Evolutionary conservation across 192 early-diverging fungal genomes (phyloP), one percentile per base, ranked within the genome.

Genomic region (Gigaspora rosea): DNA sequence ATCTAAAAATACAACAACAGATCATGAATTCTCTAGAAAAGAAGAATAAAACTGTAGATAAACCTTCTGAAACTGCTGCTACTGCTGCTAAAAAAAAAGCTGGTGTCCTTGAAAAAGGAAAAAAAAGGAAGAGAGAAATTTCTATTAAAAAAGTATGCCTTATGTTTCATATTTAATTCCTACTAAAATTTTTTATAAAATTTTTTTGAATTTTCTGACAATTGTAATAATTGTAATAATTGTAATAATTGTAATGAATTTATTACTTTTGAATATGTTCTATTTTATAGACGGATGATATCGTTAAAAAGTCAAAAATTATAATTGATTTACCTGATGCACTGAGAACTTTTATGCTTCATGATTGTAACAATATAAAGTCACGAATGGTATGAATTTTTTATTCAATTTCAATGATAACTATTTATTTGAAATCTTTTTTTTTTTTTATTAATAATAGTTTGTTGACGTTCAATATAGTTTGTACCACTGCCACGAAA

Each of bases 401-500:
- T 62, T 10, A 72, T 33, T 13, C 27, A 46, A 27, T 41, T 33
- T 13, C 27, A 46, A 27, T 41, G n/a, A 41, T 27, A 33, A 63
- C 7, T 27, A 27, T 0, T 27, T 27, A 27, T 27, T 63, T 63
- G 12, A 62, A 20, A 32, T 27, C 32, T 32, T 61, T 59, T n/a
- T 2, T 61, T 32, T 61, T 7, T 61, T 62, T 62, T 35, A 13
- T 10, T 62, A 33, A 59, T 22, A 59, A 59, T 18, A 22, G n/a
- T 22, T 59, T 10, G 9, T 58, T 18, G 9, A 32, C 11, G 13
- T 62, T 11, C 36, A 32, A 33, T 35, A 18, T 78, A 95, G 88
- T 86, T 99, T 12, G 94, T 98, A 10, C 85, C 93, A 10, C 73
- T 99, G 52, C 98, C 98, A 47, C 87, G 95, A 15, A 82, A 82